phyloP scores from a whole-genome alignment of 2,329 filamentous ascomycete genomes.

The Phoma sp. region DNA sequence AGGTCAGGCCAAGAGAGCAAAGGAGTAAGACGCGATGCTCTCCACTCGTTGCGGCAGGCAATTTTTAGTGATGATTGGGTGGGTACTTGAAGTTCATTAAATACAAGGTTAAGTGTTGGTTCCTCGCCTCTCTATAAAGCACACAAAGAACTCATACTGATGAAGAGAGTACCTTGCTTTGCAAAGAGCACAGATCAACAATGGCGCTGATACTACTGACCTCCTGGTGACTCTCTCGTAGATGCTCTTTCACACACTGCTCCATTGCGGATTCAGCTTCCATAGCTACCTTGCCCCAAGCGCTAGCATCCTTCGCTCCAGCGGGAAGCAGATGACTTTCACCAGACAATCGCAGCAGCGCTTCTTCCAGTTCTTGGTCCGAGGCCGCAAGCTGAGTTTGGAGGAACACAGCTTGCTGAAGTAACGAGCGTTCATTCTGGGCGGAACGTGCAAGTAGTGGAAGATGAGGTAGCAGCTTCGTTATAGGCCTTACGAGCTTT shows the following conservation, averaged over 20 bases:
- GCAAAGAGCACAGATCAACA: conserved; percentile 39
- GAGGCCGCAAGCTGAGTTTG: conserved; percentile 40
- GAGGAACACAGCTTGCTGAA: conserved; percentile 46
- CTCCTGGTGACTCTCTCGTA: conserved; percentile 34
- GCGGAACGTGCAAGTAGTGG: conserved; percentile 34
- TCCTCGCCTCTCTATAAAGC: no score
- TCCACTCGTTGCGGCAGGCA: no score
- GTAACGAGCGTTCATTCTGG: conserved; percentile 39
- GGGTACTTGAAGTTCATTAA: no score
- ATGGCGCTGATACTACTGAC: conserved; percentile 33
- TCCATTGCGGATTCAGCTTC: conserved; percentile 32
- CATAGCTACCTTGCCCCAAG: conserved; percentile 36
- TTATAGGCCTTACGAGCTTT: conserved; percentile 20
- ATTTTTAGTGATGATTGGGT: no score
- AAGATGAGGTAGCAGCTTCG: conserved; percentile 41
- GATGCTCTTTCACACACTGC: conserved; percentile 24
- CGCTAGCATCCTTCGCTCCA: conserved; percentile 34
- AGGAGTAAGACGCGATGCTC: no score
- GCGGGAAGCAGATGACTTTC: conserved; percentile 50
- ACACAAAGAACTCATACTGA: no score
- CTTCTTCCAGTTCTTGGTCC: conserved; percentile 39
- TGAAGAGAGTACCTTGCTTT: conserved; percentile 32
- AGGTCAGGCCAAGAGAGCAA: no score
- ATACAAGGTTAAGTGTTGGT: no score
- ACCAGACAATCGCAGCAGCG: conserved; percentile 44